These are phyloP conservation scores for Eimeria mitis DNA, from an alignment of 169 alveolate species.

Conservation along the genomic window DNA sequence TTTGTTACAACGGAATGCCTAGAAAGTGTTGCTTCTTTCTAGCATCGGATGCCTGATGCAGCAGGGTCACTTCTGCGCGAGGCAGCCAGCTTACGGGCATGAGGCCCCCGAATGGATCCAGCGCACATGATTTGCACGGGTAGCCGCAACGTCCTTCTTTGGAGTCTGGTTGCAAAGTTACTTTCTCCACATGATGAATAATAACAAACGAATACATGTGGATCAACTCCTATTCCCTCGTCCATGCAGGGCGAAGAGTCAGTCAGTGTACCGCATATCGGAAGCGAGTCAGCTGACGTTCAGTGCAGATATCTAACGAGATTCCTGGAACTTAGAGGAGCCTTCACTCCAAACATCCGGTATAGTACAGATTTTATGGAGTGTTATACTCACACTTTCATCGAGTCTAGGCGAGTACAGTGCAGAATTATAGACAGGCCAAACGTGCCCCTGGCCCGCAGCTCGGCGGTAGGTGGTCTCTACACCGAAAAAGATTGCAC, in stretches of 20 bases:
- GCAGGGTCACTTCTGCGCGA: constrained; percentile 10
- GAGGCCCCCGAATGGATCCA: not conserved
- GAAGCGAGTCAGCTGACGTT: not conserved
- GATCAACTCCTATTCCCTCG: not conserved
- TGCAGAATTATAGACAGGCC: not conserved
- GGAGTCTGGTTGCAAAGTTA: not conserved
- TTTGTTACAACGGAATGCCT: not conserved
- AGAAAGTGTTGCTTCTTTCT: not conserved
- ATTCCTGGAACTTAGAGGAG: not conserved
- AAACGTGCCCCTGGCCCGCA: not conserved
- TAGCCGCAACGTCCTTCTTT: not conserved
- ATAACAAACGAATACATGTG: not conserved
- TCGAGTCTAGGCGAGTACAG: not conserved
- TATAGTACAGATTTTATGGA: not conserved
- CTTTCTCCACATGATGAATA: not conserved
- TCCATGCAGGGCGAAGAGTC: not conserved
- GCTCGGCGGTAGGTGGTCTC: not conserved
- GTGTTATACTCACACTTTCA: not conserved
- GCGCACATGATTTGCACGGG: not conserved
- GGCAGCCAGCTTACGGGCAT: not conserved
- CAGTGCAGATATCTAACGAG: not conserved
- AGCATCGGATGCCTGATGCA: not conserved
- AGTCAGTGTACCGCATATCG: not conserved
- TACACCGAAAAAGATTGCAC: not conserved
- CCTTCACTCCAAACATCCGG: not conserved